These are phyloP conservation scores for Metarhizium anisopliae DNA, from an alignment of 2,329 filamentous ascomycete genomes.

Conservation along the genomic window DNA sequence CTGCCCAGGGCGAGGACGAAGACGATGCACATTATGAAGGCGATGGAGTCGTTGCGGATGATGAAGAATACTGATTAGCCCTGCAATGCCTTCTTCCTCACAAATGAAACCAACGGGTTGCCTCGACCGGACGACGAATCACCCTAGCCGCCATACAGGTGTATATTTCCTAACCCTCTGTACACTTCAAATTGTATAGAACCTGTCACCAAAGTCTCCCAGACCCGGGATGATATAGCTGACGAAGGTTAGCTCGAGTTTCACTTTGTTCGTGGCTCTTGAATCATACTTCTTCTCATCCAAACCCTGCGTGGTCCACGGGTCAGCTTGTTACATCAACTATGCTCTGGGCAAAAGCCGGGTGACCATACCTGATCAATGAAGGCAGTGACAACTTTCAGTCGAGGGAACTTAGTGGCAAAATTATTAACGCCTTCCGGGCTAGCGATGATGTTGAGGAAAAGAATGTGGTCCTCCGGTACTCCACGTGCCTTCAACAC, in stretches of 20 bases:
- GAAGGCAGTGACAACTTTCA: constrained; percentile 91
- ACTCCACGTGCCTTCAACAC: constrained; percentile 85
- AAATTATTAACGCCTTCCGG: constrained; percentile 87
- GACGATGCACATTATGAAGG: constrained; percentile 43
- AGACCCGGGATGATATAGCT: constrained; percentile 94
- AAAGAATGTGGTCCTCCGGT: constrained; percentile 88
- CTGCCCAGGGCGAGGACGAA: constrained; percentile 33
- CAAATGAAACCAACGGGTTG: background rate
- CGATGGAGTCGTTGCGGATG: constrained; percentile 43
- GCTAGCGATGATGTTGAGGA: constrained; percentile 95
- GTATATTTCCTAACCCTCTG: background rate
- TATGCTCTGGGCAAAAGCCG: background rate
- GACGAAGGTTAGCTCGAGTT: constrained; percentile 26
- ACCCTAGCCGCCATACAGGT: background rate
- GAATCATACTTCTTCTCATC: constrained; percentile 83
- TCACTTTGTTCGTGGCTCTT: background rate
- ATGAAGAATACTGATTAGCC: constrained; percentile 43
- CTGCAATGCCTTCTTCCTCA: background rate
- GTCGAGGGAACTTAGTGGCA: constrained; percentile 76
- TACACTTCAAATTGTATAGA: constrained; percentile 68
- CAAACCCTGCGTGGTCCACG: constrained; percentile 48
- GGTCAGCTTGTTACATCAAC: background rate
- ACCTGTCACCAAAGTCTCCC: constrained; percentile 91
- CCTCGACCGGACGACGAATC: background rate
- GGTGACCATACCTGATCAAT: constrained; percentile 60